These are phyloP conservation scores for Fomitiporia mediterranea DNA, from an alignment of 1,284 basidiomycete species.

Conservation along the genomic window DNA sequence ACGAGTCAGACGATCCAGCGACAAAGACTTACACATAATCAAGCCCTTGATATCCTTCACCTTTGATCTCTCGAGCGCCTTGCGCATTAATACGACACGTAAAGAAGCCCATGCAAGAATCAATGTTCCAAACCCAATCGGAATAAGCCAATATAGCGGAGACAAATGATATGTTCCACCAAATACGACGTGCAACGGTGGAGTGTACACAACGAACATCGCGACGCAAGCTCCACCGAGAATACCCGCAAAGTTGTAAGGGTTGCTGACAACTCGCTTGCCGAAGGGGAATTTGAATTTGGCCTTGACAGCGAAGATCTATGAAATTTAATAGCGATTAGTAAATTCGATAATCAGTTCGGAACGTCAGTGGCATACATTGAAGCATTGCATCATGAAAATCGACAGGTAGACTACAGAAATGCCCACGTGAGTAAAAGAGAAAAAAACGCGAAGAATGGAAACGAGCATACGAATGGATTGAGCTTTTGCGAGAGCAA, in stretches of 20 bases:
- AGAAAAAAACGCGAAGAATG: too few species aligned
- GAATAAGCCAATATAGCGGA: conserved; percentile 66
- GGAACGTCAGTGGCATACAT: too few species aligned
- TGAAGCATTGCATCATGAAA: too few species aligned
- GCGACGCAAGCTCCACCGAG: conserved; percentile 55
- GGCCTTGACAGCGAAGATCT: conserved; percentile 68
- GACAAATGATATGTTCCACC: conserved; percentile 53
- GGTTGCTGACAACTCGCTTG: conserved; percentile 48
- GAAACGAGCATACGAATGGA: too few species aligned
- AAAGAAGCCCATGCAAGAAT: conserved; percentile 56
- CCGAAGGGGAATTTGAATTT: conserved; percentile 61
- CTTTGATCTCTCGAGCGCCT: conserved; percentile 47
- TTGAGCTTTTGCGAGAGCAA: too few species aligned
- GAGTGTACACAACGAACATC: conserved; percentile 66
- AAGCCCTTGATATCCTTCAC: conserved; percentile 63
- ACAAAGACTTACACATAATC: conserved; percentile 63
- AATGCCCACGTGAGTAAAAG: too few species aligned
- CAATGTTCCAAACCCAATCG: conserved; percentile 54
- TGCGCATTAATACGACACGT: conserved; percentile 52
- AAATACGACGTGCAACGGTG: conserved; percentile 63
- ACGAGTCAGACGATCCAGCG: not conserved
- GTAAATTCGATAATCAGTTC: too few species aligned
- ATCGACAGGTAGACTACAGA: too few species aligned
- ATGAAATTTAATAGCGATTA: too few species aligned
- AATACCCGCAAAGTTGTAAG: conserved; percentile 64